A percentile compares a stretch with the other conserved stretches of the same genome.
These are phyloP conservation scores for Colletotrichum sp. DNA, from an alignment of 2,329 filamentous ascomycete species.

Conservation along the genomic window DNA sequence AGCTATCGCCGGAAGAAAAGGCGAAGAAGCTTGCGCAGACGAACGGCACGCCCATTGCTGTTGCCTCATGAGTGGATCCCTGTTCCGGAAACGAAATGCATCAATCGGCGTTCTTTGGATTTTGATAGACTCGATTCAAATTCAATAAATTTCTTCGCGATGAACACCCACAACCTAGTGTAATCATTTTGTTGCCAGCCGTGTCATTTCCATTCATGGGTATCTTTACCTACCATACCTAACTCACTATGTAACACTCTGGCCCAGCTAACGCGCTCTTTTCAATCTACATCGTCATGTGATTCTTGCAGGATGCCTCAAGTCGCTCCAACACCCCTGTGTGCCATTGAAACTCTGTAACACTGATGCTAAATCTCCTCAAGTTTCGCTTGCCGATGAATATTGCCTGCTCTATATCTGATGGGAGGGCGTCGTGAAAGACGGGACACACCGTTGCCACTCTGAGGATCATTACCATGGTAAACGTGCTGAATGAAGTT, in stretches of 20 bases:
- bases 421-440: slow-evolving; percentile 21
- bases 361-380: slow-evolving; percentile 24
- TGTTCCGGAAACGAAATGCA: neutral
- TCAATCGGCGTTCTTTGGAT: neutral
- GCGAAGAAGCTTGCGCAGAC: slow-evolving; percentile 14
- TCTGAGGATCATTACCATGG: slow-evolving; percentile 28
- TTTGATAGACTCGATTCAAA: neutral
- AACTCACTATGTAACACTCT: neutral
- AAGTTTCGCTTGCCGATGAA: slow-evolving; percentile 24
- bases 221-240: neutral
- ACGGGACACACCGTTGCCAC: slow-evolving; percentile 22
- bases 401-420: slow-evolving; percentile 24
- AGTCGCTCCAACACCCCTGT: slow-evolving; percentile 21
- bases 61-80: neutral
- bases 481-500: slow-evolving; percentile 25
- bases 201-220: neutral
- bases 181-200: neutral
- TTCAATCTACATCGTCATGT: neutral
- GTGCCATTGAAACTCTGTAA: slow-evolving; percentile 28
- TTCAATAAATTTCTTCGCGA: neutral
- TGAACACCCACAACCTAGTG: neutral
- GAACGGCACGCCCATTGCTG: neutral
- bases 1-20: slow-evolving; percentile 31
- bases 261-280: neutral
- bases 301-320: slow-evolving; percentile 8